Base-by-base conservation (phyloP, 306 rosid species). In the Coriaria nepalensis region DNA sequence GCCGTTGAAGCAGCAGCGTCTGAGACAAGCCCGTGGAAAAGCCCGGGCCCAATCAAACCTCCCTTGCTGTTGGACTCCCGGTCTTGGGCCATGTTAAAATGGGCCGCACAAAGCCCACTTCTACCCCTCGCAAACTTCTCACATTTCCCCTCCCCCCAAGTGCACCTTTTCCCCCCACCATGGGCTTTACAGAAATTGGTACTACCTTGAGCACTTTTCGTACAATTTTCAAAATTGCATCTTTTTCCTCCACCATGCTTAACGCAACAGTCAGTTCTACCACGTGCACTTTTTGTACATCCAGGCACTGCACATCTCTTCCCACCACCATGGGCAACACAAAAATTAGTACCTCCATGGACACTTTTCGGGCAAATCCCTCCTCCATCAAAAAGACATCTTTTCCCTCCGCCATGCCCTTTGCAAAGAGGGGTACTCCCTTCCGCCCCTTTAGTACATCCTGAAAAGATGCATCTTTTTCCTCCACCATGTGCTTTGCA, bases 401-500 rank as follows among this genome's bases (percentile, higher is more conserved):
- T 95, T 62, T 90, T 90, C 10, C 98, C 98, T 39, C 98, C 98
- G 50, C 98, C 98, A 49, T 90, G 98, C 12, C 94, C 98, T 74
- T 90, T 90, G 78, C 98, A 90, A 33, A 90, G 70, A 15, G 98
- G 98, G 6, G 98, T 90, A 75, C 98, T 85, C 70, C 98, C 98
- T 75, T 90, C 96, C n/a, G 98, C 98, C 33, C 98, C 98, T 73
- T 90, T 90, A 14, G 76, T 73, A 68, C 98, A 90, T 6, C 87
- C 95, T 6, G 75, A 73, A 57, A 90, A 85, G 35, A 83, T 61
- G 75, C 98, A 90, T 40, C 98, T 92, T 63, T 78, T 90, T 62
- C 98, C 98, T 41, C 98, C 98, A 47, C 98, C 98, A 71, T 90
- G 98, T 42, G 98, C 98, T 76, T 90, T 90, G 84, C 98, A 90